Percentiles rank a stretch among this genome's conserved stretches.
Evolutionary conservation across 306 rosid species (phyloP).

Genomic region (Vigna angularis): DNA sequence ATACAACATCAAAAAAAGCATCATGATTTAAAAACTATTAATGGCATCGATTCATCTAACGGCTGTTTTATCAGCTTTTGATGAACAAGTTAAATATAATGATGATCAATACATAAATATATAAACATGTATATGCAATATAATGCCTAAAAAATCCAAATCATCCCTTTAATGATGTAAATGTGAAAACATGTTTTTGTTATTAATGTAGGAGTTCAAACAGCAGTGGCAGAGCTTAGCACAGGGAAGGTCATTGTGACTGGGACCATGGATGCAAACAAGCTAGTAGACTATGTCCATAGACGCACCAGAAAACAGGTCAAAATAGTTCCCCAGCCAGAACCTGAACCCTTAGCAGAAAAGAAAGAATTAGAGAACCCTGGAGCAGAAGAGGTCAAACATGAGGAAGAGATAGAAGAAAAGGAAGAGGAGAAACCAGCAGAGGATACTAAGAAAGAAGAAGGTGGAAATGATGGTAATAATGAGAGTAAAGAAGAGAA

Average conservation of each 20-base stretch:
- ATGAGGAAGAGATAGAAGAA: constrained; percentile 49
- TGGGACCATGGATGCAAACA: constrained; percentile 83
- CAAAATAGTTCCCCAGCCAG: constrained; percentile 66
- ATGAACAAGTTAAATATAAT: constrained; percentile 9
- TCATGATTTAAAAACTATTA: not conserved
- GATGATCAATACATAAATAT: constrained; percentile 36
- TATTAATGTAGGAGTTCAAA: constrained; percentile 70
- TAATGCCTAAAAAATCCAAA: not conserved
- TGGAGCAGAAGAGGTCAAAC: constrained; percentile 47
- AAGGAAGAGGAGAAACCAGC: constrained; percentile 53
- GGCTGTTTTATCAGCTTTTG: constrained; percentile 21
- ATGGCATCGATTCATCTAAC: not conserved
- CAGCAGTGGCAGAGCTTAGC: constrained; percentile 60
- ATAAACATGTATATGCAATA: not conserved
- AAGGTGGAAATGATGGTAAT: not conserved
- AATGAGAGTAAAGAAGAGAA: constrained; percentile 38
- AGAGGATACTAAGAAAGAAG: constrained; percentile 54
- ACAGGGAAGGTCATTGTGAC: constrained; percentile 80
- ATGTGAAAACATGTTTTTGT: constrained; percentile 33
- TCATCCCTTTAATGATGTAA: not conserved
- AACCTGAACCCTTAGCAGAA: constrained; percentile 54
- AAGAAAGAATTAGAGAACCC: constrained; percentile 53
- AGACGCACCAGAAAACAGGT: constrained; percentile 86
- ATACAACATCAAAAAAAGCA: not conserved
- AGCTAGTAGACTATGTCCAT: constrained; percentile 79